A percentile compares a stretch with the other conserved stretches of the same genome.
Evolutionary conservation across 768 basidiomycete genomes (phyloP).

Genomic region (Chlorophyllum brunneum): DNA sequence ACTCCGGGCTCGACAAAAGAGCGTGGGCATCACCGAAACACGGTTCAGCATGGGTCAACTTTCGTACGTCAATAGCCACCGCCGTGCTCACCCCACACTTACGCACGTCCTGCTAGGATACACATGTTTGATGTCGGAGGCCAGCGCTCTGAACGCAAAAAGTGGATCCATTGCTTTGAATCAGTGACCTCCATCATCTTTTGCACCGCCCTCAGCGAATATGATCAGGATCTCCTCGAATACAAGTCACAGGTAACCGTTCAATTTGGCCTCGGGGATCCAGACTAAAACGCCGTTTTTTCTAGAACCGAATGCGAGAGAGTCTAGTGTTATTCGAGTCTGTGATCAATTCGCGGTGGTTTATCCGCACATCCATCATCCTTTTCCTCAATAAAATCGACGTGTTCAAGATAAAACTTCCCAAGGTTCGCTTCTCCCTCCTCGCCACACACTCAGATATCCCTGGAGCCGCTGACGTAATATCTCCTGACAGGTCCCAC

Average conservation of each 20-base stretch:
- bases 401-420: constrained; percentile 85
- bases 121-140: constrained; percentile 81
- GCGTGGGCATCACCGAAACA: constrained; percentile 88
- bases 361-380: constrained; percentile 87
- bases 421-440: constrained; percentile 33
- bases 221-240: constrained; percentile 70
- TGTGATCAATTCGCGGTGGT: constrained; percentile 92
- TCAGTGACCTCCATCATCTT: constrained; percentile 62
- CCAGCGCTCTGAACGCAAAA: constrained; percentile 77
- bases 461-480: background rate
- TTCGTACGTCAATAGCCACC: constrained; percentile 37
- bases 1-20: constrained; percentile 83
- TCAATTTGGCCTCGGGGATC: background rate
- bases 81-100: background rate
- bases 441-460: background rate
- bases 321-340: constrained; percentile 87
- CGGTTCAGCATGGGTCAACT: constrained; percentile 68
- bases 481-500: constrained; percentile 46
- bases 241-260: constrained; percentile 54
- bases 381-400: constrained; percentile 94
- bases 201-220: constrained; percentile 67
- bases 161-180: constrained; percentile 75
- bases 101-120: constrained; percentile 29
- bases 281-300: background rate
- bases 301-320: constrained; percentile 89